Base-by-base conservation (phyloP, 2,329 filamentous ascomycete genomes). In the Curvularia sp. region DNA sequence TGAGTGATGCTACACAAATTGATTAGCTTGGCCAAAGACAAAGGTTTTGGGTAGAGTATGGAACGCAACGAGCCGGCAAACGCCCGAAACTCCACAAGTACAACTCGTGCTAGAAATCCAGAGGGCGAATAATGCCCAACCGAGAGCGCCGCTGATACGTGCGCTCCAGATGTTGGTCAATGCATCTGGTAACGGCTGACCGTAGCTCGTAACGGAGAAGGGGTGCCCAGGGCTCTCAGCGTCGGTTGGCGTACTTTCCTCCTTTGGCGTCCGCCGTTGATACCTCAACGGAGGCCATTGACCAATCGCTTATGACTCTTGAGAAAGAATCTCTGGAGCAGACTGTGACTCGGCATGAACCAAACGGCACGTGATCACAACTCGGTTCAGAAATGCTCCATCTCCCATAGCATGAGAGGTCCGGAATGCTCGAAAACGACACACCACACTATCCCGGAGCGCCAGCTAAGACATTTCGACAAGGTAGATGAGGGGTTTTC, bases 401-500 rank as follows among this genome's bases (percentile, higher is more conserved):
- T 71, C 65, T 74, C 68, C 66, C 61, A 66, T 58, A 65, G 60
- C 55, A 70, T 65, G 59, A 70, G 68, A 70, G 73, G 70, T 64
- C 67, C 65, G 63, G 69, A 72, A 68, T 64, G 66, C 64, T 70
- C 68, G 61, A 74, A 61, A 71, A 65, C 27, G 15, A 43, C 46
- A 51, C 39, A 57, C 54, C 42, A 59, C 21, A 60, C 61, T 55
- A 66, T 66, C 65, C 61, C 61, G 45, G 59, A 58, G 59, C 63
- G 67, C 57, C 65, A 63, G 66, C 70, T 74, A 74, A 74, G 68
- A 73, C 74, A 69, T 61, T 60, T 58, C 46, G 67, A 73, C 74
- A 75, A 73, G 71, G 74, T 66, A 65, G 42, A 66, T 78, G 76
- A 77, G 76, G 73, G 65, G 78, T 75, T 77, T 74, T 64, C 64